These are phyloP conservation scores for Lathyrus sativus DNA, from an alignment of 306 rosid genomes.

Conservation along the genomic window DNA sequence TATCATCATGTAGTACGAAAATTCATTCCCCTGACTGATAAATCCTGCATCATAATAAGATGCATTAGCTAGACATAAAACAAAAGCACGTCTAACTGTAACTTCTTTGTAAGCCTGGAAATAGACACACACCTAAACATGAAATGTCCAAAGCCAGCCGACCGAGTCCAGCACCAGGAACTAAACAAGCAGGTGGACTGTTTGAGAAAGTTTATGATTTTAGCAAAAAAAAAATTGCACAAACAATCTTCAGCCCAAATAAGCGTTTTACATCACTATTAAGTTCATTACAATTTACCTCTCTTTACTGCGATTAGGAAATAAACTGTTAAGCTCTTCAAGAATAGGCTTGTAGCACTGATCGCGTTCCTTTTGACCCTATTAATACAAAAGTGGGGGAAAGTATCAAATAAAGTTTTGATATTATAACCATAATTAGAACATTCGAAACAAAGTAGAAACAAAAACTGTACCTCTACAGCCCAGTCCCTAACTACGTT, in stretches of 20 bases:
- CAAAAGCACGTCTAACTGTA: slow-evolving; percentile 16
- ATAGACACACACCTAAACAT: slow-evolving; percentile 61
- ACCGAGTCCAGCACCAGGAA: slow-evolving; percentile 99
- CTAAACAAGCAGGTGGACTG: slow-evolving; percentile 98
- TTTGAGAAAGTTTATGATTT: slow-evolving; percentile 40
- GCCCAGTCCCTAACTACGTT: slow-evolving; percentile 98
- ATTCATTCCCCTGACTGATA: slow-evolving; percentile 94
- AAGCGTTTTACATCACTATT: slow-evolving; percentile 16
- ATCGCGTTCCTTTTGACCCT: slow-evolving; percentile 95
- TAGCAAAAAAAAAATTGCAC: slow-evolving; percentile 30
- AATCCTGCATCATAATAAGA: slow-evolving; percentile 64
- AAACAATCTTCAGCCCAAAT: slow-evolving; percentile 32
- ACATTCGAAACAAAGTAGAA: not conserved
- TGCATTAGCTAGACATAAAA: slow-evolving; percentile 30
- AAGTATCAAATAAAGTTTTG: slow-evolving; percentile 2
- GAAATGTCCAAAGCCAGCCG: slow-evolving; percentile 95
- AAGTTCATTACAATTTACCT: slow-evolving; percentile 48
- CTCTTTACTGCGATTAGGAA: slow-evolving; percentile 65
- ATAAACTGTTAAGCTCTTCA: slow-evolving; percentile 74
- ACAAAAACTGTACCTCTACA: slow-evolving; percentile 60
- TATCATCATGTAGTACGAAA: slow-evolving; percentile 99
- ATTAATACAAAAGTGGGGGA: slow-evolving; percentile 34
- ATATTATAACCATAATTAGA: slow-evolving; percentile 21
- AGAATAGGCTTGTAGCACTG: slow-evolving; percentile 95
- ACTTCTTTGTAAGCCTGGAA: slow-evolving; percentile 10